Percentiles rank a stretch among this genome's conserved stretches.
These are phyloP conservation scores for Xylariaceae sp. DNA, from an alignment of 2,329 filamentous ascomycete species.

Conservation along the genomic window DNA sequence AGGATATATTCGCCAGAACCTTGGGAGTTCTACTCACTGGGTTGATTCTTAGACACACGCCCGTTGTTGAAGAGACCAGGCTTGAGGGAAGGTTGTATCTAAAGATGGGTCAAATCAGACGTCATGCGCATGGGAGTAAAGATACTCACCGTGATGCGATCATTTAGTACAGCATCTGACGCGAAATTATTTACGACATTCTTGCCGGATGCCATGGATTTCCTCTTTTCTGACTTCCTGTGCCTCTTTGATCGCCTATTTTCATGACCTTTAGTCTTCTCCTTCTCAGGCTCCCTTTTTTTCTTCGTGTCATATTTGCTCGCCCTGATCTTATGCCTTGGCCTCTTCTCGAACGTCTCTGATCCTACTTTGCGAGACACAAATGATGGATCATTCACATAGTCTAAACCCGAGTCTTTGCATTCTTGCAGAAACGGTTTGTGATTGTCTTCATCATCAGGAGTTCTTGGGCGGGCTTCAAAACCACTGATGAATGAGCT, in stretches of 20 bases:
- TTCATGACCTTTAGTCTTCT: slow-evolving; percentile 14
- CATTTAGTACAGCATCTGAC: slow-evolving; percentile 54
- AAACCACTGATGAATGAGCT: slow-evolving; percentile 34
- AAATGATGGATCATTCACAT: slow-evolving; percentile 22
- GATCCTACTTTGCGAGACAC: slow-evolving; percentile 11
- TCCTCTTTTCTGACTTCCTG: slow-evolving; percentile 30
- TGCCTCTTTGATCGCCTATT: slow-evolving; percentile 19
- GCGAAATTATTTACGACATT: slow-evolving; percentile 59
- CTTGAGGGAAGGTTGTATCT: slow-evolving; percentile 37
- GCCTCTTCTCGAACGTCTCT: slow-evolving; percentile 49
- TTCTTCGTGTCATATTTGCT: slow-evolving; percentile 54
- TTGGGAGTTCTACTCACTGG: slow-evolving; percentile 37
- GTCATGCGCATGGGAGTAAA: neutral
- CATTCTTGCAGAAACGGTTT: slow-evolving; percentile 2
- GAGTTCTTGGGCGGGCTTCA: slow-evolving; percentile 17
- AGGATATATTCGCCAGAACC: slow-evolving; percentile 1
- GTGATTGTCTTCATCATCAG: slow-evolving; percentile 6
- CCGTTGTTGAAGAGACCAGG: slow-evolving; percentile 51
- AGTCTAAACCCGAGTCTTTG: slow-evolving; percentile 11
- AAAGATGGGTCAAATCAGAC: slow-evolving; percentile 14
- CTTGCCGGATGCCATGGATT: slow-evolving; percentile 41
- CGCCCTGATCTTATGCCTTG: slow-evolving; percentile 58
- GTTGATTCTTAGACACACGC: slow-evolving; percentile 38
- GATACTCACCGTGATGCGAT: slow-evolving; percentile 54
- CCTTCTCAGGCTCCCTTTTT: slow-evolving; percentile 30